phyloP scores from a whole-genome alignment of 108 stramenopile genomes.

The Cyclotella cryptica region DNA sequence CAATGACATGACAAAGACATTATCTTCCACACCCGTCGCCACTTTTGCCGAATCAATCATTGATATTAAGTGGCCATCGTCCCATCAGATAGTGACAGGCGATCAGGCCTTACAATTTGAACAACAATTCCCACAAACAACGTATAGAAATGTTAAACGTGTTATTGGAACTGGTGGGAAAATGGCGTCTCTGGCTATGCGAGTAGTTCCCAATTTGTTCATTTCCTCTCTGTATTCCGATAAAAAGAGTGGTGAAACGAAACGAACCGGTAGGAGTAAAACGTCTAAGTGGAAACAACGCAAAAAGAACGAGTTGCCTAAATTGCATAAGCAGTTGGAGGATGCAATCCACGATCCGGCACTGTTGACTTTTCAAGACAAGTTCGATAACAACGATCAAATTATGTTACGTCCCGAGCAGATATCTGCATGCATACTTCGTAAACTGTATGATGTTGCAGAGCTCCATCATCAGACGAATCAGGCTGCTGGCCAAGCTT shows the following conservation, averaged over 20 bases:
- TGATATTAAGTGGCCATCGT: background rate
- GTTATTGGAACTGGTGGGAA: constrained; percentile 79
- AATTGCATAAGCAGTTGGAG: constrained; percentile 61
- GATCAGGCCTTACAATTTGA: constrained; percentile 58
- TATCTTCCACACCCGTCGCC: background rate
- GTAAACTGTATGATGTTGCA: constrained; percentile 62
- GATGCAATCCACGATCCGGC: constrained; percentile 71
- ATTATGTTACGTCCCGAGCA: constrained; percentile 64
- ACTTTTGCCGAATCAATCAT: background rate
- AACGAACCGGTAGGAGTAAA: constrained; percentile 33
- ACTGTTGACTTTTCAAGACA: constrained; percentile 43
- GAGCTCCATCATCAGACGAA: constrained; percentile 32
- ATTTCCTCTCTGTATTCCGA: constrained; percentile 8
- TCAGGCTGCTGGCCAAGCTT: constrained; percentile 31
- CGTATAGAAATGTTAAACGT: constrained; percentile 87
- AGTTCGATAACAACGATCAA: background rate
- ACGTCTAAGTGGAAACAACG: constrained; percentile 43
- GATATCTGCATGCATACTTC: constrained; percentile 80
- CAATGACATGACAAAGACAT: background rate
- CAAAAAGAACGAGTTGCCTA: constrained; percentile 46
- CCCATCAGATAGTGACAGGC: constrained; percentile 55
- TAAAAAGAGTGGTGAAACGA: background rate
- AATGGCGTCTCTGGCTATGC: constrained; percentile 47
- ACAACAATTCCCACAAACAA: constrained; percentile 37
- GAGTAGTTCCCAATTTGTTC: constrained; percentile 78